These are phyloP conservation scores for Xylaria polymorpha DNA, from an alignment of 2,329 filamentous ascomycete species.

Conservation along the genomic window DNA sequence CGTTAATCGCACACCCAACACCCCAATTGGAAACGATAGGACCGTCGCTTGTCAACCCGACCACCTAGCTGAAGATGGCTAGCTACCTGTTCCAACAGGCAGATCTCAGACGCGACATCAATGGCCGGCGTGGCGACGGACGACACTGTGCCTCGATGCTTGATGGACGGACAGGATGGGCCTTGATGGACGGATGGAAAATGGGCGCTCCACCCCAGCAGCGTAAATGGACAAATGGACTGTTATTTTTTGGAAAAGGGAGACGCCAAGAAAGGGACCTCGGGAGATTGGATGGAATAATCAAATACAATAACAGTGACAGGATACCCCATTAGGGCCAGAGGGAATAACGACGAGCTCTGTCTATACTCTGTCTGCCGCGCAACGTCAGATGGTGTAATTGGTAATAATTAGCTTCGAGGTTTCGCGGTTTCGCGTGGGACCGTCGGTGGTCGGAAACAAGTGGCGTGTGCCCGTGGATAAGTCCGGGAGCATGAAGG, in stretches of 20 bases:
- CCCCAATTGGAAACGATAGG: slow-evolving; percentile 1
- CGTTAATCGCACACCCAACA: slow-evolving; percentile 37
- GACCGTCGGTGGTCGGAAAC: slow-evolving; percentile 41
- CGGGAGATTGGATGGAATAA: background rate
- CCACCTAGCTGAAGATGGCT: background rate
- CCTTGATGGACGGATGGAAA: slow-evolving; percentile 14
- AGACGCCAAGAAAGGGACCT: slow-evolving; percentile 3
- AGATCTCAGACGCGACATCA: background rate
- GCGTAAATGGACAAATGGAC: background rate
- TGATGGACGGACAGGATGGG: background rate
- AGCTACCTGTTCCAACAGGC: slow-evolving; percentile 3
- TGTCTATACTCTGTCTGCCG: slow-evolving; percentile 4
- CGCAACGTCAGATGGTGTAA: slow-evolving; percentile 23
- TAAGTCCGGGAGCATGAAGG: slow-evolving; percentile 37
- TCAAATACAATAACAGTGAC: background rate
- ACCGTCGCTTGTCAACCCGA: background rate
- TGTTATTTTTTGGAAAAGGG: background rate
- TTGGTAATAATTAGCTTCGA: slow-evolving; percentile 21
- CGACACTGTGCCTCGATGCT: background rate
- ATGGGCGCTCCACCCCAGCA: slow-evolving; percentile 7
- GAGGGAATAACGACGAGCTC: background rate
- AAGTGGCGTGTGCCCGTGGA: slow-evolving; percentile 41
- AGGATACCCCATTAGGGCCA: background rate
- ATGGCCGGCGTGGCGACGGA: slow-evolving; percentile 1
- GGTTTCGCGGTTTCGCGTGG: slow-evolving; percentile 23